These are phyloP conservation scores for Hymenoscyphus albidus DNA, from an alignment of 2,329 filamentous ascomycete species.

Conservation along the genomic window DNA sequence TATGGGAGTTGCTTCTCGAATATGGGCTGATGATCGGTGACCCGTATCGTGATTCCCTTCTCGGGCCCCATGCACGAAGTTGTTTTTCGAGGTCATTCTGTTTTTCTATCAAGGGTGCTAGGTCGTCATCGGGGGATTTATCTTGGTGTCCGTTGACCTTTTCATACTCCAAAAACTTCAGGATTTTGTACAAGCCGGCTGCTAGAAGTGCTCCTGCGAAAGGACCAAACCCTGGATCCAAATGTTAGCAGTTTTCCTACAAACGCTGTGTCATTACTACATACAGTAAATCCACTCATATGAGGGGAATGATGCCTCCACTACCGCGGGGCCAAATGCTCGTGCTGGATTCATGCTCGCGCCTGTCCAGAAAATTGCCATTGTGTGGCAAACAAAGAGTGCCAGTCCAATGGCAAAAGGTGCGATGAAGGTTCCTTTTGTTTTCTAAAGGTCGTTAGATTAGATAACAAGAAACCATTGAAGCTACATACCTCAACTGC, in stretches of 20 bases:
- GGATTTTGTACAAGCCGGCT: constrained; percentile 45
- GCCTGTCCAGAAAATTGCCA: constrained; percentile 45
- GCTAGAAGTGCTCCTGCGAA: constrained; percentile 47
- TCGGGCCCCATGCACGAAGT: not conserved
- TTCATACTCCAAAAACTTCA: constrained; percentile 51
- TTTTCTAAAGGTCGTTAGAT: constrained; percentile 33
- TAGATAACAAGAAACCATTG: not conserved
- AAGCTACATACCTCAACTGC: constrained; percentile 18
- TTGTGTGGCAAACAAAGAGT: constrained; percentile 38
- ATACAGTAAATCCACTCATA: constrained; percentile 47
- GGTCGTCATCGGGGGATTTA: constrained; percentile 3
- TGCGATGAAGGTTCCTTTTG: constrained; percentile 45
- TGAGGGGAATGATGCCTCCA: constrained; percentile 38
- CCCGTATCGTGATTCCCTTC: not conserved
- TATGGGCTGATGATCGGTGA: not conserved
- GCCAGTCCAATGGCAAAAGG: constrained; percentile 46
- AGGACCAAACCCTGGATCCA: constrained; percentile 43
- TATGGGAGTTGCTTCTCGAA: not conserved
- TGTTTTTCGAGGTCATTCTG: constrained; percentile 5
- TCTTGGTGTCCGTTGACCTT: constrained; percentile 47
- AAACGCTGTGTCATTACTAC: not conserved
- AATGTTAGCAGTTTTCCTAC: not conserved
- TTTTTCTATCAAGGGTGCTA: constrained; percentile 1
- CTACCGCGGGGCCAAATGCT: constrained; percentile 45
- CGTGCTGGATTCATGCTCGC: constrained; percentile 46